Base-by-base conservation (phyloP, 2,329 filamentous ascomycete species). In the Aspergillus novofumigatus region DNA sequence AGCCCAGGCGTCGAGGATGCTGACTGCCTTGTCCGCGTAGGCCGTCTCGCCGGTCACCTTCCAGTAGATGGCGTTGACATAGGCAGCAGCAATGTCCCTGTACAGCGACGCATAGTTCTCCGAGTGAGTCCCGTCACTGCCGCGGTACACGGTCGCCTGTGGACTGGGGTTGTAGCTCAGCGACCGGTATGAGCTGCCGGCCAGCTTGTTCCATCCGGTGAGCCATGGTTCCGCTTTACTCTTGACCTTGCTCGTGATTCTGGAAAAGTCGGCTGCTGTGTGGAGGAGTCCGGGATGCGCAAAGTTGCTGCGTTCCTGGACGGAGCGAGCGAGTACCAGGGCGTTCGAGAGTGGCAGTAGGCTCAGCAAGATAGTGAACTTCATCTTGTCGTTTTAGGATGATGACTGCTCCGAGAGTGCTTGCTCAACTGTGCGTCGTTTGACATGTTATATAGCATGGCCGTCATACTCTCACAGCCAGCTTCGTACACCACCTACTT, bases 1-100 rank as follows among this genome's bases (percentile, higher is more conserved):
- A 17, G 64, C 64, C 77, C 77, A 80, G 2, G 65, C 72, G 49
- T 74, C 68, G 5, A 80, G 63, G 38, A 78, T 75, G 3, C 58
- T 59, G 11, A 67, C 67, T 0, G 76, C 72, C 0, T 75, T 64
- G 17, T 75, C 69, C 0, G 74, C 78, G 55, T 72, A 76, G 1
- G 65, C 62, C 1, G 64, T 66, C 45, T 77, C 62, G 4, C 70
- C 73, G 0, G 72, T 70, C 48, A 80, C 61, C 57, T 71, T 73
- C 77, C 76, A 80, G 23, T 70, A 68, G 1, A 80, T 56, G 5
- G 75, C 75, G 28, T 74, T 69, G 10, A 66, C 63, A 56, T 78
- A 79, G 1, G 75, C 74, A 2, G 73, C 72, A 1, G 70, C 66
- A 8, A 69, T 64, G 53, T 77, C 74, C 3, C 65, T 63, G 56